These are phyloP conservation scores for Coleophoma cylindrospora DNA, from an alignment of 2,329 filamentous ascomycete genomes.

Conservation along the genomic window DNA sequence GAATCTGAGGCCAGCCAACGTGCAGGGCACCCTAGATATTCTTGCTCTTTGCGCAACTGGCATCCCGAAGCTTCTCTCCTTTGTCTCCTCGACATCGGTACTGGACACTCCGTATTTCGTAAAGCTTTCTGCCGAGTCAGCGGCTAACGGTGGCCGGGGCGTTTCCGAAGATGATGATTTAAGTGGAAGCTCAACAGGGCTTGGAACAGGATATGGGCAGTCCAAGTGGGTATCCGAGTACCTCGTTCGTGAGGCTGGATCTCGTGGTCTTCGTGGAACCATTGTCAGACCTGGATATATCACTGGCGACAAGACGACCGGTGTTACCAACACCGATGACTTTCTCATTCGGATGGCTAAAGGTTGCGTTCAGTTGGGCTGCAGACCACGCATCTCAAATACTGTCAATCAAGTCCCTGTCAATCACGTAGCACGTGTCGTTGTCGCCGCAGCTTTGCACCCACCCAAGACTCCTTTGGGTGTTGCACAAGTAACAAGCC, in stretches of 20 bases:
- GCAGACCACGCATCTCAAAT: constrained; percentile 74
- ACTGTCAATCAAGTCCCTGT: constrained; percentile 89
- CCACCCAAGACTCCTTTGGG: constrained; percentile 24
- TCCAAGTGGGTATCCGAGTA: constrained; percentile 74
- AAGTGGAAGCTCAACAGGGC: constrained; percentile 66
- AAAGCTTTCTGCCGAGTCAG: constrained; percentile 59
- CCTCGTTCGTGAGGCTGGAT: constrained; percentile 73
- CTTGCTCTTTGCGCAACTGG: constrained; percentile 72
- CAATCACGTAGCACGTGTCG: constrained; percentile 74
- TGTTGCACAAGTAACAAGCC: constrained; percentile 74
- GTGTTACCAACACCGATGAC: constrained; percentile 77
- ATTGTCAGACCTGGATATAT: constrained; percentile 85
- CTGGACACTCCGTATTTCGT: constrained; percentile 82
- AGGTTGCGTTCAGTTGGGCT: constrained; percentile 75
- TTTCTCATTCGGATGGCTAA: constrained; percentile 85
- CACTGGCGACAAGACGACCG: constrained; percentile 64
- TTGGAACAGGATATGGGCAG: constrained; percentile 87
- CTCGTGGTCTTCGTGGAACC: constrained; percentile 67
- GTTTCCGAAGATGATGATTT: constrained; percentile 76
- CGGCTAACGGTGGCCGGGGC: constrained; percentile 54
- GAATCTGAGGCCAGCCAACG: constrained; percentile 68
- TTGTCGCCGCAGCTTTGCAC: constrained; percentile 57
- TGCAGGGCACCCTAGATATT: constrained; percentile 72
- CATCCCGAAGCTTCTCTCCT: constrained; percentile 74
- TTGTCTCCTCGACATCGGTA: constrained; percentile 77